Base-by-base conservation (phyloP, 495 filamentous ascomycete species). In the Daldinia decipiens region DNA sequence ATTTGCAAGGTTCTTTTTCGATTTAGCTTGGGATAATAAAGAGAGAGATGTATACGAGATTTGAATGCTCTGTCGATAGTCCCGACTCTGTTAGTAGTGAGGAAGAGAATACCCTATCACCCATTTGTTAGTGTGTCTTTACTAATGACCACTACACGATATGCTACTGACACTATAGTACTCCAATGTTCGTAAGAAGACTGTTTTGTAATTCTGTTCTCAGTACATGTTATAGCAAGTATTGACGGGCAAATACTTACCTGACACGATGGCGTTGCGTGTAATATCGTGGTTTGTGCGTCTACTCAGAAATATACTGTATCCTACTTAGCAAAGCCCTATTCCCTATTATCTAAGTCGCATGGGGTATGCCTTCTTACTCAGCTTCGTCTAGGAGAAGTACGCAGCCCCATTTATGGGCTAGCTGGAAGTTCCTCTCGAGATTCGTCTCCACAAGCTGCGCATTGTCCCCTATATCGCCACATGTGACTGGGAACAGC, bases 31-130 rank as follows among this genome's bases (percentile, higher is more conserved):
- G 39, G 39, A 17, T 40, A 40, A 17, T n/a, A 40, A 17, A 40
- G 39, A 17, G 39, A 40, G n/a, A 40, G 39, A 17, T 40, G 39
- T 17, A 40, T 40, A 17, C 39, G 39, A 17, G 39, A 40, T 40
- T 40, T 40, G 39, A 40, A 40, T n/a, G 39, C 39, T 40, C 39
- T 40, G n/a, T 40, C 39, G n/a, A 40, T 40, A 8, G 39, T 40
- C 39, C 39, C 39, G 3, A 40, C 39, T 17, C 39, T 40, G 12
- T 40, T 40, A 17, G 39, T 40, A 17, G 39, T 40, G 6, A 40
- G 39, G 39, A 40, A 40, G 13, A 40, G 39, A 17, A 40, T 40
- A 8, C 39, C 39, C 39, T 40, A 17, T 40, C 2, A 0, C 6
- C 5, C 7, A 17, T 17, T 1, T 40, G 39, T 40, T 40, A 40